Evolutionary conservation across 1,139 yeast species (phyloP).

Genomic region (Geotrichum bryndzae): DNA sequence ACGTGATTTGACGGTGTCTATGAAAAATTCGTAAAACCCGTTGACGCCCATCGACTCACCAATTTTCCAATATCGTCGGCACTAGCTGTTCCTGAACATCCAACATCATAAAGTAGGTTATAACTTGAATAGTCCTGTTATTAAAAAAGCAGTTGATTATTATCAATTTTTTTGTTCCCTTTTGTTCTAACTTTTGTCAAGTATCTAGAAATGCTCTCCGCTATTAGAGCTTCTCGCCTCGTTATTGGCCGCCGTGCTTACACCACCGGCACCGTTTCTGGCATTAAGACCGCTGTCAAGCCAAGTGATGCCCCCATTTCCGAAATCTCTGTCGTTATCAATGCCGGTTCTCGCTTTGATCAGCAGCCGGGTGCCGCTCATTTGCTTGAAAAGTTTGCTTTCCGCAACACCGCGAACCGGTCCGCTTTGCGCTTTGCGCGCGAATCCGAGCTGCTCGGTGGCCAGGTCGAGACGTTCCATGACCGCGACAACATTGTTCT

Average conservation of each 20-base stretch:
- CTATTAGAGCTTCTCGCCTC: conserved; percentile 5
- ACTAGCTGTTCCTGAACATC: not conserved
- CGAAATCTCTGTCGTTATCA: conserved; percentile 70
- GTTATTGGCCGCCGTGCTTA: conserved; percentile 24
- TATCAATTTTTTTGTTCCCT: not conserved
- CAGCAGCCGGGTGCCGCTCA: conserved; percentile 77
- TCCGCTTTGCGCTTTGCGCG: conserved; percentile 90
- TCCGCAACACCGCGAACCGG: conserved; percentile 71
- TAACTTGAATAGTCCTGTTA: not conserved
- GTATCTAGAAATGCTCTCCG: conserved; percentile 13
- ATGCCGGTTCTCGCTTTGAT: conserved; percentile 80
- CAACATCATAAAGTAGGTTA: not conserved
- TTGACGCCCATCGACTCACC: not conserved
- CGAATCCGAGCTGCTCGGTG: conserved; percentile 93
- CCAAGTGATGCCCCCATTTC: conserved; percentile 53
- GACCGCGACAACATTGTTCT: conserved; percentile 82
- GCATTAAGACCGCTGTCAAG: conserved; percentile 41
- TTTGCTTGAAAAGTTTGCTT: conserved; percentile 75
- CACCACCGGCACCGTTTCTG: conserved; percentile 32
- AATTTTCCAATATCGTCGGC: not conserved
- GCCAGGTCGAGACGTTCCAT: conserved; percentile 59
- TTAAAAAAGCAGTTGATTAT: not conserved
- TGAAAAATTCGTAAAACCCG: no score
- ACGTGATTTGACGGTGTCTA: not conserved
- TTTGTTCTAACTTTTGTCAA: not conserved